Base-by-base conservation (phyloP, 2,329 filamentous ascomycete species). In the Sporothrix pallida region DNA sequence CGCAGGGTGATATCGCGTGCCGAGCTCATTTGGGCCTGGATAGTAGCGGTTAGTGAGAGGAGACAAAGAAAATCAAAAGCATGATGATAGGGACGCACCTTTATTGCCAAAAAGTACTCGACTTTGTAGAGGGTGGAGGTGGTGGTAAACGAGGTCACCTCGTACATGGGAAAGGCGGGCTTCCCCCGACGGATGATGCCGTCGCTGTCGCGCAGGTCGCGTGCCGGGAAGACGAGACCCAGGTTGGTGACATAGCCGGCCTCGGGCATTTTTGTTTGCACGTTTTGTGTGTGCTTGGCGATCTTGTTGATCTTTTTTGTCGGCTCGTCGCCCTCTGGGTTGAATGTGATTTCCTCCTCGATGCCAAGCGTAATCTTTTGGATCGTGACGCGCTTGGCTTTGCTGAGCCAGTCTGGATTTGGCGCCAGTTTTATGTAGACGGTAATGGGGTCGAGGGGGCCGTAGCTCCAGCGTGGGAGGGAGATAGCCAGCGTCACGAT, bases 261-360 rank as follows among this genome's bases (percentile, higher is more conserved):
- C 80, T 97, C 95, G 2, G 96, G 94, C 83, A 99, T 86, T 81
- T 92, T 97, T 71, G 93, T 89, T 70, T 93, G 92, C 44, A 99
- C 91, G 0, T 86, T 84, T 79, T 98, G 93, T 0, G 91, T 91
- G 78, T 95, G 92, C 81, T 94, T 96, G 37, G 93, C 91, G 77
- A 99, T 85, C 73, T 91, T 92, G 82, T 97, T 98, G 77, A 94
- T 86, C 82, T 97, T 98, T 77, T 93, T 93, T 46, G 93, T 93
- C 42, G 95, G 94, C 80, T 98, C 96, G 80, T 98, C 96, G 68
- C 96, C 96, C 82, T 98, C 95, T 44, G 96, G 96, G 77, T 99
- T 98, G 83, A 93, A 99, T n/a, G 96, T 97, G 74, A 98, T 97
- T 81, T 98, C 95, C 82, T 99, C 96, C 80, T 98, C 96, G 78